Evolutionary conservation across 495 filamentous ascomycete species (phyloP), one percentile per base, ranked within the genome.

Genomic region (Thermochaetoides thermophila): DNA sequence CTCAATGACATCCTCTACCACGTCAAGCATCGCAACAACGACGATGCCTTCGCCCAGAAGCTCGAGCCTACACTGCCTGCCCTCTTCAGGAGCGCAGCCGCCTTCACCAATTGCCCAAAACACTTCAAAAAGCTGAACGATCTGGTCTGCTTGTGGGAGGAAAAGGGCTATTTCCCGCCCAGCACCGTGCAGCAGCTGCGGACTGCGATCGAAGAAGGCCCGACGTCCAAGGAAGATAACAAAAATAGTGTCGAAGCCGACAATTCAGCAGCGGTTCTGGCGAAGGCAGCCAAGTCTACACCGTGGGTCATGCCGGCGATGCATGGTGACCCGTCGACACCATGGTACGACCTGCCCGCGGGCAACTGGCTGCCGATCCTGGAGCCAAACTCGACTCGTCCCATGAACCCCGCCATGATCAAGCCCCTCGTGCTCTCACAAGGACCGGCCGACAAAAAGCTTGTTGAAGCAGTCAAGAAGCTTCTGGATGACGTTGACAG

Each of bases 1-100:
- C 42, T 91, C 31, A 84, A 78, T 52, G 85, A 94, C 59, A 47
- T 84, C 11, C 63, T 94, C n/a, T 74, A 86, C 50, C 79, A 91
- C 48, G 68, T 69, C 38, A 77, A 77, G 45, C 68, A 71, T 47
- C 75, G 81, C 30, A 53, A 57, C 18, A 54, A 53, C 18, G 54
- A 74, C 40, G 56, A 63, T 29, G 60, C 57, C 23, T 63, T 89
- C 29, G 72, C 66, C 33, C 57, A 59, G 22, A 70, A 69, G 36
- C 34, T 87, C 19, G 71, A 81, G 45, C 63, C 66, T 17, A 54
- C 61, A 41, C 57, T 92, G 6, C 61, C 68, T 12, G 63, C 69
- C 10, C 54, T 94, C 23, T 44, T 91, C 29, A 60, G 59, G 22
- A 58, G 61, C 34, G 73, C 78, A 0, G 71, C 77, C 19, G 66